Evolutionary conservation across 176 grass and related monocot species (phyloP), one percentile per base, ranked within the genome.

Genomic region (Ampelocalamus luodianensis): DNA sequence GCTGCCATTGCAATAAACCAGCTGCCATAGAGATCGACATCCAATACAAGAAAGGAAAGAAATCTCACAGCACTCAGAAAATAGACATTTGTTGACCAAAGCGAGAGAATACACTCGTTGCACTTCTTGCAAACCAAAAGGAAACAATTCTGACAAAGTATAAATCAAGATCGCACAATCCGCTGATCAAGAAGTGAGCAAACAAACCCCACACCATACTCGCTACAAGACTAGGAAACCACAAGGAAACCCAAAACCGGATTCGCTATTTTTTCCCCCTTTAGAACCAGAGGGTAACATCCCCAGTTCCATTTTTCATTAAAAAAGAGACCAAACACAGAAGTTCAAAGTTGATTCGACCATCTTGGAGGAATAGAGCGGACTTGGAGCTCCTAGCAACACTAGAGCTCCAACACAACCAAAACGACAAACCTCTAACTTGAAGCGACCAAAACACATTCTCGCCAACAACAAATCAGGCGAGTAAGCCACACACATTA

Each of bases 101-200:
- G 16, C 10, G 60, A 68, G 40, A 24, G 5, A 8, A 44, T 81
- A 54, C 66, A 72, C 27, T 18, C 42, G 24, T 40, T 82, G 68
- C 63, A 46, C 62, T 82, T 49, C 10, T 68, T 82, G 74, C 54
- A 76, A 50, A 72, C 22, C 8, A 51, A 82, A 66, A 87, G 27
- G 37, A 45, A 56, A 55, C 10, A 74, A 45, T 22, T 69, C 37
- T 1, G 24, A 76, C 61, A 76, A 14, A 73, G 36, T 18, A 8
- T 4, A 65, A 64, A 17, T 16, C 17, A 65, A 53, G 23, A 39
- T 24, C 3, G 4, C 11, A 23, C 56, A 32, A 85, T 59, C 29
- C 15, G 26, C 11, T 32, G 15, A n/a, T 64, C 56, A 74, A 79
- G 29, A 44, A 69, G 22, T 10, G 23, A 18, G 3, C 22, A 77